phyloP scores from a whole-genome alignment of 257 asterid species.

The Scutellaria barbata region DNA sequence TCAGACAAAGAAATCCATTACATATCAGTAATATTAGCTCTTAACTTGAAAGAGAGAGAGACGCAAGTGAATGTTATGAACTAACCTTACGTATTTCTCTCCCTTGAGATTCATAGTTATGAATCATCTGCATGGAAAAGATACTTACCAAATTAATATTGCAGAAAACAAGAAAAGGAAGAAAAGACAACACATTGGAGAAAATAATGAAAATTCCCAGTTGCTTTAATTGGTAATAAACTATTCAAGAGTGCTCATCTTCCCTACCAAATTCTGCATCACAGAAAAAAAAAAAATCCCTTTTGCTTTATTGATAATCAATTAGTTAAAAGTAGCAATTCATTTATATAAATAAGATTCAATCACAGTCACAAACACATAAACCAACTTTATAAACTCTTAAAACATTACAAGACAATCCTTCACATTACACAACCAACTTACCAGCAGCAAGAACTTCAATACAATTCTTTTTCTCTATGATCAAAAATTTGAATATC shows the following conservation, averaged over 20 bases:
- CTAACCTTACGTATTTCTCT: slow-evolving; percentile 44
- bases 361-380: too few species aligned
- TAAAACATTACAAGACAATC: background rate
- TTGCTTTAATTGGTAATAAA: background rate
- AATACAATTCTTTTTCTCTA: background rate
- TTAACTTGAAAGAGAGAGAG: background rate
- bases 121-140: slow-evolving; percentile 5
- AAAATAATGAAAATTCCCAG: background rate
- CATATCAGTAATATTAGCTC: background rate
- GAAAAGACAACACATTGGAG: background rate
- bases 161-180: background rate
- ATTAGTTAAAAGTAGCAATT: background rate
- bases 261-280: background rate
- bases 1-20: background rate
- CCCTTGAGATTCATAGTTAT: slow-evolving; percentile 39
- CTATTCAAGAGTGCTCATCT: background rate
- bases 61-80: background rate
- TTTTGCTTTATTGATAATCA: background rate
- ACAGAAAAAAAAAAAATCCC: background rate
- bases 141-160: background rate
- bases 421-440: background rate
- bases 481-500: background rate
- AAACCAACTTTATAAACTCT: background rate
- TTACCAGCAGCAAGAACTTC: slow-evolving; percentile 15
- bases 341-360: background rate